A percentile compares a stretch with the other conserved stretches of the same genome.
Conservation (phyloP, 495 filamentous ascomycete species). For the Penicillium robsamsonii region DNA sequence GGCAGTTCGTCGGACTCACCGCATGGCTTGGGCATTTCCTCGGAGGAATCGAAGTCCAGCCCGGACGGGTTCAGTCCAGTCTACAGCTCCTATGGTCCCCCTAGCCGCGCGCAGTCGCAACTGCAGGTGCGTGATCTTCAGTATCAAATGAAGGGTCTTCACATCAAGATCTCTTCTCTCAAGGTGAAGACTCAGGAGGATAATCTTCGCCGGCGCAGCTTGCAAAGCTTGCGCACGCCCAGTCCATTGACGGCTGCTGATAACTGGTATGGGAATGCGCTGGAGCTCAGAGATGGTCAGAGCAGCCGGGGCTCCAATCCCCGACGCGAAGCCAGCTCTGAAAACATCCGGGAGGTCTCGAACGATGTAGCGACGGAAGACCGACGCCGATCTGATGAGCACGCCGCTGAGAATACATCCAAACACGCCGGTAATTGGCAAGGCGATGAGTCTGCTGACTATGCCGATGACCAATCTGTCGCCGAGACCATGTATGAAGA, state of each 20-base stretch:
- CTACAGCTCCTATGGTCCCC: slow-evolving; percentile 38
- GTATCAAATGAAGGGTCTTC: slow-evolving; percentile 90
- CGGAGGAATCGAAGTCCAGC: slow-evolving; percentile 26
- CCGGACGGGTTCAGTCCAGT: slow-evolving; percentile 38
- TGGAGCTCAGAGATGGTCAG: slow-evolving; percentile 37
- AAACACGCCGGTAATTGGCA: slow-evolving; percentile 13
- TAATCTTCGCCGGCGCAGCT: slow-evolving; percentile 73
- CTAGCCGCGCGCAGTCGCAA: slow-evolving; percentile 49
- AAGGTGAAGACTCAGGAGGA: slow-evolving; percentile 82
- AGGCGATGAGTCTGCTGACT: slow-evolving; percentile 10
- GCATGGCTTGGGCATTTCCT: slow-evolving; percentile 32
- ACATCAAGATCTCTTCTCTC: slow-evolving; percentile 83
- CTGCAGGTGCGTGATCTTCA: slow-evolving; percentile 79
- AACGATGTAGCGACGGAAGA: background rate
- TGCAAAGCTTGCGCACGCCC: slow-evolving; percentile 79
- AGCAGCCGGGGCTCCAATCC: slow-evolving; percentile 26
- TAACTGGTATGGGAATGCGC: slow-evolving; percentile 64
- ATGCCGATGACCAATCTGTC: slow-evolving; percentile 41
- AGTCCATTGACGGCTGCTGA: slow-evolving; percentile 82
- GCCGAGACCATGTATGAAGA: slow-evolving; percentile 59
- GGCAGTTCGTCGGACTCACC: slow-evolving; percentile 27
- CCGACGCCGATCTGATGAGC: slow-evolving; percentile 6
- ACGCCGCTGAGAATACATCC: slow-evolving; percentile 3
- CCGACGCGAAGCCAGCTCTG: slow-evolving; percentile 20
- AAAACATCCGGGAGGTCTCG: slow-evolving; percentile 16